Evolutionary conservation across 164 flowering plant genomes (phyloP).

Genomic region (Kingdonia uniflora): DNA sequence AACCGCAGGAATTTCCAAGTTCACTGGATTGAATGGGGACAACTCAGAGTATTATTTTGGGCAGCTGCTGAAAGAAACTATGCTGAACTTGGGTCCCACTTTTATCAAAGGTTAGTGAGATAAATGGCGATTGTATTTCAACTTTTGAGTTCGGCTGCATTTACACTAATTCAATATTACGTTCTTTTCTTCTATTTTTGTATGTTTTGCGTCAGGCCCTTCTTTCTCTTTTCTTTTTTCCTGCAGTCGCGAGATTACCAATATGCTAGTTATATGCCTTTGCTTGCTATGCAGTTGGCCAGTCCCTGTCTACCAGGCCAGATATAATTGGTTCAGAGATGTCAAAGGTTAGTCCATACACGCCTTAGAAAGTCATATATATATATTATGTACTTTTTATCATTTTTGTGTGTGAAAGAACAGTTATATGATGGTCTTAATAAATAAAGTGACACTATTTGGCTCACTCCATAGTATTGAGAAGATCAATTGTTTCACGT

Average conservation of each 20-base stretch:
- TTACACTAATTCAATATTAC: too few relatives aligned
- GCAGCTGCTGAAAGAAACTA: constrained; percentile 68
- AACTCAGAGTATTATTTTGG: constrained; percentile 53
- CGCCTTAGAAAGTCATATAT: too few relatives aligned
- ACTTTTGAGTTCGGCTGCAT: too few relatives aligned
- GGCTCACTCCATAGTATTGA: too few relatives aligned
- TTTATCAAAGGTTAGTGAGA: constrained; percentile 72
- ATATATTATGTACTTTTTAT: too few relatives aligned
- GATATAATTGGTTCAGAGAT: constrained; percentile 89
- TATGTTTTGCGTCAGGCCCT: constrained; percentile 14
- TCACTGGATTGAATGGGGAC: constrained; percentile 19
- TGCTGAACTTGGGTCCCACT: constrained; percentile 89
- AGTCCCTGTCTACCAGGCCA: constrained; percentile 97
- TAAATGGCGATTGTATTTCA: neutral
- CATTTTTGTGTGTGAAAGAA: too few relatives aligned
- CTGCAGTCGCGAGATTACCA: constrained; percentile 31
- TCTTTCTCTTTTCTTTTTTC: constrained; percentile 10
- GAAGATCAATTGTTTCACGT: too few relatives aligned
- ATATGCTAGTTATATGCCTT: constrained; percentile 35
- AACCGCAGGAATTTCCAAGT: constrained; percentile 27
- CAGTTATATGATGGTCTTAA: too few relatives aligned
- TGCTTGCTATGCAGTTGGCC: constrained; percentile 89
- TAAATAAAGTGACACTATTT: too few relatives aligned
- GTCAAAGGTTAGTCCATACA: constrained; percentile 46
- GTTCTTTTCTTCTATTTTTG: constrained; percentile 4